Conservation (phyloP, 169 alveolate species). For the Plasmodium coatneyi region DNA sequence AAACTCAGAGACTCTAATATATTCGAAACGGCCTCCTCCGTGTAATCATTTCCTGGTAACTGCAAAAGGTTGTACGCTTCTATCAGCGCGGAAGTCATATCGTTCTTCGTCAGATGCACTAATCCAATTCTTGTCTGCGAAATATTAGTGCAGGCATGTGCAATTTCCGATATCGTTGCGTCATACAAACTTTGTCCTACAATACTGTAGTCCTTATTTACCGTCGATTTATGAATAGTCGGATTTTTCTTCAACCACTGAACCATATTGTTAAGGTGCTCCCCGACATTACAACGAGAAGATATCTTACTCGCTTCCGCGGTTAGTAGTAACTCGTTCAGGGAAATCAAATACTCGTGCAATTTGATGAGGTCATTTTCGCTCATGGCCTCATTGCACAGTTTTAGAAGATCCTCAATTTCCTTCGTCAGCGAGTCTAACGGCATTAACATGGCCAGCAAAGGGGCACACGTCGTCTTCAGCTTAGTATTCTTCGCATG, state of each 20-base stretch:
- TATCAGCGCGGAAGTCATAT: conserved; percentile 23
- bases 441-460: conserved; percentile 91
- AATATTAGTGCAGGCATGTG: conserved; percentile 77
- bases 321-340: conserved; percentile 82
- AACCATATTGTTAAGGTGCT: conserved; percentile 44
- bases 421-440: conserved; percentile 90
- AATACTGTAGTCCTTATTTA: conserved; percentile 73
- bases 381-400: conserved; percentile 81
- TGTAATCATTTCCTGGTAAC: conserved; percentile 66
- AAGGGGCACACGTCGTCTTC: conserved; percentile 88
- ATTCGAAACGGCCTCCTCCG: conserved; percentile 82
- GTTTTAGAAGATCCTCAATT: conserved; percentile 86
- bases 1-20: conserved; percentile 82
- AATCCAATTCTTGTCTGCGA: conserved; percentile 81
- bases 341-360: conserved; percentile 78
- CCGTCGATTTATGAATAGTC: conserved; percentile 34
- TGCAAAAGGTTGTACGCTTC: conserved; percentile 22
- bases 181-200: conserved; percentile 79
- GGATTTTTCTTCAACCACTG: conserved; percentile 73
- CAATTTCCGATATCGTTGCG: conserved; percentile 77
- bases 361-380: conserved; percentile 77
- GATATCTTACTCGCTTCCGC: conserved; percentile 83
- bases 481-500: conserved; percentile 88
- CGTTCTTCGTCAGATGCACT: conserved; percentile 77
- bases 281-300: conserved; percentile 78